Evolutionary conservation across 2,329 filamentous ascomycete genomes (phyloP).

Genomic region (Calycina herbarum): DNA sequence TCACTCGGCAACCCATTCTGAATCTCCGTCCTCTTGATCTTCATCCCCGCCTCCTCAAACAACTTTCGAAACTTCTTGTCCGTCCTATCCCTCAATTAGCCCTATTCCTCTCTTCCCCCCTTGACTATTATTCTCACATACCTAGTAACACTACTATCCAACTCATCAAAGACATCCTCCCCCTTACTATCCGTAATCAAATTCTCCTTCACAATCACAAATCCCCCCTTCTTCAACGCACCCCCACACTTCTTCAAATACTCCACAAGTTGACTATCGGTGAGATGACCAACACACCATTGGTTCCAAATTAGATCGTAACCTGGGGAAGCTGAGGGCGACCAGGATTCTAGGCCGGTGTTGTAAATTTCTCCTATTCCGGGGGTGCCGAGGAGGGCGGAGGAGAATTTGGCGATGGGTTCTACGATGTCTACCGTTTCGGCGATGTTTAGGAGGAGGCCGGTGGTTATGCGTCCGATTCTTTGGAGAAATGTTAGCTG

Average conservation of each 20-base stretch:
- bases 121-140: conserved; percentile 30
- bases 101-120: not conserved
- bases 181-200: conserved; percentile 50
- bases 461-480: conserved; percentile 80
- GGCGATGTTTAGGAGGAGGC: conserved; percentile 71
- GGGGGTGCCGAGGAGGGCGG: conserved; percentile 54
- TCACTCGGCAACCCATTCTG: conserved; percentile 65
- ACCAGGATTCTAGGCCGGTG: conserved; percentile 74
- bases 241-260: conserved; percentile 64
- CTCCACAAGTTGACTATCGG: conserved; percentile 67
- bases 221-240: conserved; percentile 52
- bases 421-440: conserved; percentile 78
- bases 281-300: conserved; percentile 86
- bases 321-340: conserved; percentile 41
- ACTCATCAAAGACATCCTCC: conserved; percentile 70
- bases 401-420: conserved; percentile 79
- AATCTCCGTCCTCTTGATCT: conserved; percentile 67
- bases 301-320: conserved; percentile 90
- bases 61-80: conserved; percentile 70
- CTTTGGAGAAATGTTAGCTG: conserved; percentile 41
- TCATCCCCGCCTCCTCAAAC: conserved; percentile 69
- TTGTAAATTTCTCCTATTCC: conserved; percentile 67
- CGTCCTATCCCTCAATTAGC: conserved; percentile 46
- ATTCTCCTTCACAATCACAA: conserved; percentile 82
- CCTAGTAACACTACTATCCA: conserved; percentile 76